phyloP scores from a whole-genome alignment of 192 early-diverging fungal species.

The Hyaloraphidium curvatum region DNA sequence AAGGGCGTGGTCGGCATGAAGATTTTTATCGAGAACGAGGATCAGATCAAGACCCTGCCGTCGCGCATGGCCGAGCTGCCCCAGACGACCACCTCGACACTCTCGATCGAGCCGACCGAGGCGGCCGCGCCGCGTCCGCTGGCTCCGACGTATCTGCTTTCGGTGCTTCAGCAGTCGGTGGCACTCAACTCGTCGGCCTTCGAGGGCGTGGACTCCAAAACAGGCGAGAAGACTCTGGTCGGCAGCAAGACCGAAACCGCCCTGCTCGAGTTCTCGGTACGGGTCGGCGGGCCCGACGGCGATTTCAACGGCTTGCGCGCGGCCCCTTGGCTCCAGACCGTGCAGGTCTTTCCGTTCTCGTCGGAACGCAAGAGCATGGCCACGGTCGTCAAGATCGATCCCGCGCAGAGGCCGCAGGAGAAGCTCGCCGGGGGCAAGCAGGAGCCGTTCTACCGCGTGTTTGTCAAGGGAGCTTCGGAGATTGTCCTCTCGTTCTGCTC shows the following conservation, averaged over 20 bases:
- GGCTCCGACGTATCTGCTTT: too few species aligned
- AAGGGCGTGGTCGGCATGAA: constrained; percentile 24
- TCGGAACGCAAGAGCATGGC: constrained; percentile 9
- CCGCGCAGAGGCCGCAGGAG: constrained; percentile 4
- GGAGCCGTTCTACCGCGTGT: constrained; percentile 26
- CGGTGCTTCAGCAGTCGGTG: constrained; percentile 30
- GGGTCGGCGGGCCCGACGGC: constrained; percentile 41
- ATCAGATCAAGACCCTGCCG: background rate
- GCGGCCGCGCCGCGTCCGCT: too few species aligned
- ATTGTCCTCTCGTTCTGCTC: constrained; percentile 40
- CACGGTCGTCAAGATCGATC: constrained; percentile 3
- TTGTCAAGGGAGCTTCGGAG: constrained; percentile 66
- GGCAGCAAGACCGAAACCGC: constrained; percentile 72
- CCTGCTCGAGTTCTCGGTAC: constrained; percentile 42
- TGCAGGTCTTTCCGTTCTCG: constrained; percentile 8
- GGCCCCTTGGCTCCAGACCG: background rate
- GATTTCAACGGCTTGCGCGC: constrained; percentile 14
- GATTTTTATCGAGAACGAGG: background rate
- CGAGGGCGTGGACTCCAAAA: constrained; percentile 43
- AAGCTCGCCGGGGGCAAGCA: too few species aligned
- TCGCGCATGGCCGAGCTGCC: background rate
- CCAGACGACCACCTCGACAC: background rate
- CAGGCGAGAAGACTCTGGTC: constrained; percentile 26
- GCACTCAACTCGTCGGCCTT: constrained; percentile 64
- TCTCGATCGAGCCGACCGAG: background rate